Evolutionary conservation across 192 early-diverging fungal genomes (phyloP).

Genomic region (Chytriomyces sp.): DNA sequence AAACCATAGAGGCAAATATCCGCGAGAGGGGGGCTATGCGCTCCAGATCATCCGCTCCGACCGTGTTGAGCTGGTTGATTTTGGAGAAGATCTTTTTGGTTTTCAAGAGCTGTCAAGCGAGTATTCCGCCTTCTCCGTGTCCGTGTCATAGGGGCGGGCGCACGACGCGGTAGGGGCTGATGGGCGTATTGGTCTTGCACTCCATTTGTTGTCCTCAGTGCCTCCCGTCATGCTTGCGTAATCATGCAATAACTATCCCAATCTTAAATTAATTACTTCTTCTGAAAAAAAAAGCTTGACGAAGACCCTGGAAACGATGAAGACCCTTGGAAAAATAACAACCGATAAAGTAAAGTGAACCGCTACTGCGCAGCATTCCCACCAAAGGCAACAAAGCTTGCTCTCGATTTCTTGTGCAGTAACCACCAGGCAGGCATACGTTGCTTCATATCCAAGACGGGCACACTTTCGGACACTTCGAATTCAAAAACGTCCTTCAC

Average conservation of each 20-base stretch:
- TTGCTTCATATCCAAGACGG: constrained; percentile 30
- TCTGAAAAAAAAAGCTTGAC: not conserved
- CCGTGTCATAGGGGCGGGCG: not conserved
- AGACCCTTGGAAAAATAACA: not conserved
- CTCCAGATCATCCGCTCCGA: constrained; percentile 16
- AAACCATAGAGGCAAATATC: constrained; percentile 61
- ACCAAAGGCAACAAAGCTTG: not conserved
- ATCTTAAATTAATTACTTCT: not conserved
- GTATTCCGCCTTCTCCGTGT: constrained; percentile 66
- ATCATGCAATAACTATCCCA: not conserved
- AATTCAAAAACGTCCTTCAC: constrained; percentile 34
- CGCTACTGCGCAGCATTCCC: not conserved
- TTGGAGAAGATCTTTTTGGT: constrained; percentile 27
- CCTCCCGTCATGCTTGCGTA: too few relatives aligned
- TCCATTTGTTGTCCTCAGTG: too few relatives aligned
- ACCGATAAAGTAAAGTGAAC: not conserved
- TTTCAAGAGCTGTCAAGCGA: constrained; percentile 55
- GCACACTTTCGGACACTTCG: constrained; percentile 29
- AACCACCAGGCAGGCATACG: constrained; percentile 45
- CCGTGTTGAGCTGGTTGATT: constrained; percentile 45
- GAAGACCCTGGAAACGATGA: not conserved
- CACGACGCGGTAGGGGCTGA: not conserved
- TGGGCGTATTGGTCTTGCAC: too few relatives aligned
- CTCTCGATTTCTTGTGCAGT: constrained; percentile 29
- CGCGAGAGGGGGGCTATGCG: constrained; percentile 37